Base-by-base conservation (phyloP, 345 rosid species). In the Eucalyptus coolabah region DNA sequence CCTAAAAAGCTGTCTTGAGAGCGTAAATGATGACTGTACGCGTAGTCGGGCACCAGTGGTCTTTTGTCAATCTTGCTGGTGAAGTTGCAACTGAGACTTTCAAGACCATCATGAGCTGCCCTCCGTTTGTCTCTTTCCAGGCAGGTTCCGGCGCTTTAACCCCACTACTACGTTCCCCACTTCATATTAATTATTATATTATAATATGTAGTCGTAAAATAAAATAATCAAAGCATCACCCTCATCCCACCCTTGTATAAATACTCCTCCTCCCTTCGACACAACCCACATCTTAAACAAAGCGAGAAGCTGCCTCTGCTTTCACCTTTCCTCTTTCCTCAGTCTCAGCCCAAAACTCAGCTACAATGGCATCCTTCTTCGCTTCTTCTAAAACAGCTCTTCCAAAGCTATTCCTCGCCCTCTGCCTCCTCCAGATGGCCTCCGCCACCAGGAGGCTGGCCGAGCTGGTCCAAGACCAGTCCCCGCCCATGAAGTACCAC, bases 401-500 rank as follows among this genome's bases (percentile, higher is more conserved):
- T 34, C 47, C n/a, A 9, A 6, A 10, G 24, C 53, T 83, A 5
- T 81, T 56, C 90, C 88, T 90, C 86, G 24, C 56, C 88, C 59
- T 90, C 87, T 88, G 63, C 34, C 87, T 87, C 81, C 82, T 91
- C 80, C 91, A 83, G 6, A 34, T 88, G n/a, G 28, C 51, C 63
- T 54, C 88, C 11, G 94, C 93, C 5, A 91, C 94, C 14, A 93
- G 92, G 86, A 87, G 51, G 45, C 91, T 92, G n/a, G 13, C 85
- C 37, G 91, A 91, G 89, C 86, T 91, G 16, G 93, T 90, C 80
- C 89, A 92, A 86, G 91, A 92, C 44, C 92, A 92, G 80, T 65
- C 91, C 60, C 65, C 90, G 87, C 88, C 90, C 42, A 92, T 96
- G 89, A 90, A 86, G 15, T 95, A 95, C 93, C 99, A 96, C 90